Conservation (phyloP, 192 early-diverging fungal species). For the Rhizophagus clarus region DNA sequence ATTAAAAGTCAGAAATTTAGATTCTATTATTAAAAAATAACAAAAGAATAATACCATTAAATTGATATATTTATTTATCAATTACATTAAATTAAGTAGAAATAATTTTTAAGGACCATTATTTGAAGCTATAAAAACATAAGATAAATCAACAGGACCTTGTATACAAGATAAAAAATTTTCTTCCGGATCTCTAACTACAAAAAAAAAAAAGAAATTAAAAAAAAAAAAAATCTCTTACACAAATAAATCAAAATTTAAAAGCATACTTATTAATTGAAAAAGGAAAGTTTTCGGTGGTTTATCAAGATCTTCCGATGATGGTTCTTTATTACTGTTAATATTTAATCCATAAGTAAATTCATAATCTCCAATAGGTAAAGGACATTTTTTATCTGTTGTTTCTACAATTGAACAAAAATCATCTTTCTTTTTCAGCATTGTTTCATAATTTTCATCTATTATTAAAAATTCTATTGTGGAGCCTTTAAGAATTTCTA, state of each 20-base stretch:
- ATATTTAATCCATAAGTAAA: background rate
- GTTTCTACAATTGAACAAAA: background rate
- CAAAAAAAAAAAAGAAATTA: too few relatives aligned
- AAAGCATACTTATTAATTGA: background rate
- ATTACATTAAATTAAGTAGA: background rate
- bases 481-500: background rate
- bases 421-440: background rate
- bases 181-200: background rate
- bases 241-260: too few relatives aligned
- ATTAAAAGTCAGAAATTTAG: slow-evolving; percentile 47
- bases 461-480: background rate
- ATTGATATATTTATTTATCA: too few relatives aligned
- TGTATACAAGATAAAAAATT: background rate
- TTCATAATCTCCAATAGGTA: background rate
- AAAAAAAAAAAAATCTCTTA: too few relatives aligned
- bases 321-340: background rate
- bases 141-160: background rate
- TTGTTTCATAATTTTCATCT: background rate
- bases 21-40: slow-evolving; percentile 38
- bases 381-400: background rate
- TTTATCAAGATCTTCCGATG: background rate
- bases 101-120: background rate
- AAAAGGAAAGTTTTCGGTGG: background rate
- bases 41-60: too few relatives aligned
- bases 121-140: background rate